These are phyloP conservation scores for Trifolium fragiferum DNA, from an alignment of 306 rosid species.

Conservation along the genomic window DNA sequence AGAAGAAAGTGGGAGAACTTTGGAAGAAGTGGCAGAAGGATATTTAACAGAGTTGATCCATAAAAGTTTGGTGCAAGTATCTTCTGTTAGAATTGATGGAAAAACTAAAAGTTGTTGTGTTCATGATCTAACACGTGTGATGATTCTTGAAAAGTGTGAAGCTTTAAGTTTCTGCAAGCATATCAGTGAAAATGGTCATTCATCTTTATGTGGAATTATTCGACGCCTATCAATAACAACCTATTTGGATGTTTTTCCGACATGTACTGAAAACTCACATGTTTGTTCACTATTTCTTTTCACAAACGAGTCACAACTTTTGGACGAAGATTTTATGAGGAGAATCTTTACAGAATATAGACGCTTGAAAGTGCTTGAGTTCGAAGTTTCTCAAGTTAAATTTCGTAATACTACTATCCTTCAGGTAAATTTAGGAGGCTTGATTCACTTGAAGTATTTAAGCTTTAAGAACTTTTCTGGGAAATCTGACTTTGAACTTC, in stretches of 20 bases:
- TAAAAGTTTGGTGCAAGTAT: background rate
- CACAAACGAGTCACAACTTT: too few relatives aligned
- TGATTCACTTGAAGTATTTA: conserved; percentile 11
- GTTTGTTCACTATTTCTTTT: background rate
- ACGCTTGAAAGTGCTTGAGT: background rate
- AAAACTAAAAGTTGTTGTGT: background rate
- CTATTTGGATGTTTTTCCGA: background rate
- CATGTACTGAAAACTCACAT: background rate
- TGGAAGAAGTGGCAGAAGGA: conserved; percentile 27
- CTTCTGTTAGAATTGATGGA: background rate
- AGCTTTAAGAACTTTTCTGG: background rate
- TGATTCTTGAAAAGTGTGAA: background rate
- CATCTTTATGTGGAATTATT: background rate
- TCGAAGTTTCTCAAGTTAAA: too few relatives aligned
- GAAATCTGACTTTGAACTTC: background rate
- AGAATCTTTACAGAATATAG: too few relatives aligned
- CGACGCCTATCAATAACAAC: background rate
- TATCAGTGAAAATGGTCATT: too few relatives aligned
- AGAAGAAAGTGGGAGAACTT: background rate
- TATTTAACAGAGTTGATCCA: background rate
- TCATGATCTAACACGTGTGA: background rate
- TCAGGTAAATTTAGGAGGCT: background rate
- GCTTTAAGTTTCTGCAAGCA: background rate
- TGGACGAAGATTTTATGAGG: too few relatives aligned
- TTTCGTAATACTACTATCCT: background rate